Evolutionary conservation across 2,329 filamentous ascomycete species (phyloP).

Genomic region (Alternaria alternata): DNA sequence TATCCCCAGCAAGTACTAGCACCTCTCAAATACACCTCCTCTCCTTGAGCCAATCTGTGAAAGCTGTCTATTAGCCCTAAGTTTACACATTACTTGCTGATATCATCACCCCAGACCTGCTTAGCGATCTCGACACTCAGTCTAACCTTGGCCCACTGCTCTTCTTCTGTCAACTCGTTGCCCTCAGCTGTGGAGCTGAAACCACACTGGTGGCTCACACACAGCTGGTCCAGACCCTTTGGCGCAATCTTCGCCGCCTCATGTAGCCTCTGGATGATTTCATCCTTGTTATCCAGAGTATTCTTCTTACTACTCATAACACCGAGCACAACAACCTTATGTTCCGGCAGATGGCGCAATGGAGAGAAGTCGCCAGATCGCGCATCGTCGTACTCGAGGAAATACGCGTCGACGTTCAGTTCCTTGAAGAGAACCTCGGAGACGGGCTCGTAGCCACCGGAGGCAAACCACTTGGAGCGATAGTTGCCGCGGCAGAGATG

Average conservation of each 20-base stretch:
- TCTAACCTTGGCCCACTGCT: conserved; percentile 66
- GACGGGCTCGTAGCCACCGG: conserved; percentile 66
- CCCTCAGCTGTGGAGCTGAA: conserved; percentile 66
- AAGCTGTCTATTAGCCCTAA: neutral
- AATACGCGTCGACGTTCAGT: conserved; percentile 66
- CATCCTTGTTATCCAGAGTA: conserved; percentile 60
- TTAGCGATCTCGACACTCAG: conserved; percentile 66
- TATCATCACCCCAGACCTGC: conserved; percentile 63
- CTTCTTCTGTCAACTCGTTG: conserved; percentile 63
- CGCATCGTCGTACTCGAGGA: conserved; percentile 67
- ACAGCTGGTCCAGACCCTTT: conserved; percentile 63
- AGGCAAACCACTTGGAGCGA: conserved; percentile 65
- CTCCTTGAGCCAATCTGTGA: neutral
- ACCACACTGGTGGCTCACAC: conserved; percentile 66
- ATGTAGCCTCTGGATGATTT: conserved; percentile 50
- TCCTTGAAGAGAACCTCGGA: conserved; percentile 66
- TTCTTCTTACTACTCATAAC: conserved; percentile 66
- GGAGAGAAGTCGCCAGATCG: conserved; percentile 64
- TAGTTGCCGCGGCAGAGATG: conserved; percentile 67
- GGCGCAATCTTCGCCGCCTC: conserved; percentile 57
- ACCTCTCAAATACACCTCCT: neutral
- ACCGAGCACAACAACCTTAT: conserved; percentile 65
- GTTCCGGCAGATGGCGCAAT: conserved; percentile 61
- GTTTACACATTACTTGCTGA: conserved; percentile 29
- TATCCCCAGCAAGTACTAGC: too few relatives aligned